phyloP scores from a whole-genome alignment of 1,139 yeast genomes.

The Saccharomyces hybrid region DNA sequence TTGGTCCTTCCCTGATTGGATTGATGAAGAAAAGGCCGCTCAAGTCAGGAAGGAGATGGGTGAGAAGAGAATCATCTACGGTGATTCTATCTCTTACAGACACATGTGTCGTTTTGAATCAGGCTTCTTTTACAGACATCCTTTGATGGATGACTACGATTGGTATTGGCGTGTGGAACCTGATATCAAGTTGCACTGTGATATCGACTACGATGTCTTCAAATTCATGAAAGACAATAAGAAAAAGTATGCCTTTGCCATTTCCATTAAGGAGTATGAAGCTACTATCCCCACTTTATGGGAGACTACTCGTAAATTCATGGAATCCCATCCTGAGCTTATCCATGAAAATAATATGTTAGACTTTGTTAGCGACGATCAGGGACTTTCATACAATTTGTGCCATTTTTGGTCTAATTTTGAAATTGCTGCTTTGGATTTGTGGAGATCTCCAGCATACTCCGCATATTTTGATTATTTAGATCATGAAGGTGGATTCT shows the following conservation, averaged over 20 bases:
- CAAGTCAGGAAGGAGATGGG: conserved; percentile 44
- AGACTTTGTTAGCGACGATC: conserved; percentile 63
- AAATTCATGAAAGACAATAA: conserved; percentile 53
- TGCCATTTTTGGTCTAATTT: conserved; percentile 95
- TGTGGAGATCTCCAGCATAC: conserved; percentile 68
- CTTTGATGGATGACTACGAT: conserved; percentile 48
- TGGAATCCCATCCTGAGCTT: conserved; percentile 41
- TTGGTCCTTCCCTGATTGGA: conserved; percentile 52
- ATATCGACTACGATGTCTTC: conserved; percentile 60
- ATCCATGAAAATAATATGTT: conserved; percentile 45
- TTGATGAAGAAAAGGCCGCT: conserved; percentile 53
- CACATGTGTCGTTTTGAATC: conserved; percentile 73
- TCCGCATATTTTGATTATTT: conserved; percentile 59
- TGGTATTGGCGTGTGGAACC: conserved; percentile 82
- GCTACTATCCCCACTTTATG: conserved; percentile 56
- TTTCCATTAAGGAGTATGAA: conserved; percentile 53
- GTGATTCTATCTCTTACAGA: conserved; percentile 53
- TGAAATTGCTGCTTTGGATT: conserved; percentile 71
- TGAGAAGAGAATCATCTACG: conserved; percentile 47
- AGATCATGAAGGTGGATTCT: conserved; percentile 78
- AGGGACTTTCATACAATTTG: conserved; percentile 60
- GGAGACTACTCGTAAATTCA: conserved; percentile 49
- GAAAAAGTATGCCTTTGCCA: conserved; percentile 57
- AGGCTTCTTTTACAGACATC: conserved; percentile 63
- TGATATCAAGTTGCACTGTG: conserved; percentile 53